These are phyloP conservation scores for Phytophthora citricola DNA, from an alignment of 352 stramenopile genomes.

Conservation along the genomic window DNA sequence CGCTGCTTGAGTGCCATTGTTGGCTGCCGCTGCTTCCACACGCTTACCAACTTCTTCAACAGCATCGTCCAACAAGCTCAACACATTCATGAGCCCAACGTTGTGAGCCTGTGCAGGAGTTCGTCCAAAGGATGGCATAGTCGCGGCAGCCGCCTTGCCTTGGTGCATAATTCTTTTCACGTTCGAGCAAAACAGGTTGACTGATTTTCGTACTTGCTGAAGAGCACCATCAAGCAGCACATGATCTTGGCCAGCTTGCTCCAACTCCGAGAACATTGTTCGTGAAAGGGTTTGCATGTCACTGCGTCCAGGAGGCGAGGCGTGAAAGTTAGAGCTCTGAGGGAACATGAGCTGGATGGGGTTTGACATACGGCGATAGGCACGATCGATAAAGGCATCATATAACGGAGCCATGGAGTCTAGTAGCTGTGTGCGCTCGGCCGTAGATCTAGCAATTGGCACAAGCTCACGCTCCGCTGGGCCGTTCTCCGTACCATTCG, in stretches of 20 bases:
- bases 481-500: background rate
- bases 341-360: constrained; percentile 91
- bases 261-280: constrained; percentile 75
- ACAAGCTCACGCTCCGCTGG: constrained; percentile 18
- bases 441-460: constrained; percentile 45
- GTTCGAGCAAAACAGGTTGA: constrained; percentile 74
- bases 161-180: constrained; percentile 80
- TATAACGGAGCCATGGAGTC: constrained; percentile 72
- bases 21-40: constrained; percentile 34
- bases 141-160: constrained; percentile 53
- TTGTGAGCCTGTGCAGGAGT: constrained; percentile 83
- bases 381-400: constrained; percentile 74
- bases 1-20: constrained; percentile 17
- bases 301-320: constrained; percentile 76
- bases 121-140: constrained; percentile 58
- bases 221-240: constrained; percentile 65
- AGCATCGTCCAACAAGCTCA: constrained; percentile 71
- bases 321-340: constrained; percentile 83
- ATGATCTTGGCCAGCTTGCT: constrained; percentile 65
- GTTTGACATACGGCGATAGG: constrained; percentile 67
- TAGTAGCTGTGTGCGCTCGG: constrained; percentile 72
- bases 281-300: constrained; percentile 86
- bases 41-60: constrained; percentile 61
- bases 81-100: constrained; percentile 69
- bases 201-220: constrained; percentile 66